Percentiles rank a stretch among this genome's conserved stretches.
phyloP scores from a whole-genome alignment of 2,329 filamentous ascomycete genomes.

The Tolypocladium amazonense region DNA sequence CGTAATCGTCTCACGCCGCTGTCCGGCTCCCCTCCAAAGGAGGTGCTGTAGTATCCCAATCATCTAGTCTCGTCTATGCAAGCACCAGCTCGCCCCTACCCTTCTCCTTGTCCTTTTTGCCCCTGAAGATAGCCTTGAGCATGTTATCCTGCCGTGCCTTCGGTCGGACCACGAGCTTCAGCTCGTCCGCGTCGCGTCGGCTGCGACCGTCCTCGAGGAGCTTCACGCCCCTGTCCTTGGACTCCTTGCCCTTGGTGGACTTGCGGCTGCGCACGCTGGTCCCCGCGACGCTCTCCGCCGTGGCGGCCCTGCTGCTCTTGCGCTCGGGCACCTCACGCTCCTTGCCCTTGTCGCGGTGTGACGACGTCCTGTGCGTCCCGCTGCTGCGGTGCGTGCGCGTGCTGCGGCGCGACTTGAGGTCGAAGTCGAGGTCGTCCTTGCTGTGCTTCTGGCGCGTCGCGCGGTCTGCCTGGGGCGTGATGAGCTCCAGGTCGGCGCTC shows the following conservation, averaged over 20 bases:
- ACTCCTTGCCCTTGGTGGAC: slow-evolving; percentile 19
- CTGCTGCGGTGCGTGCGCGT: slow-evolving; percentile 18
- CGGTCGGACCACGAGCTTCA: slow-evolving; percentile 31
- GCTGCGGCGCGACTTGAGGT: slow-evolving; percentile 25
- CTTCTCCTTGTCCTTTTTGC: slow-evolving; percentile 38
- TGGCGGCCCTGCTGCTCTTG: slow-evolving; percentile 6
- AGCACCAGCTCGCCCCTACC: slow-evolving; percentile 19
- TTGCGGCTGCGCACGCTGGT: slow-evolving; percentile 26
- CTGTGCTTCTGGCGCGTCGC: slow-evolving; percentile 25
- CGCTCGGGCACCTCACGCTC: neutral
- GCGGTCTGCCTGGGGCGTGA: slow-evolving; percentile 43
- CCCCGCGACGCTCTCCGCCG: slow-evolving; percentile 8
- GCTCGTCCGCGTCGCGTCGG: slow-evolving; percentile 22
- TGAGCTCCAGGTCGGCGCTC: slow-evolving; percentile 43
- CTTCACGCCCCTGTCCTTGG: slow-evolving; percentile 13
- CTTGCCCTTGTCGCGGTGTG: slow-evolving; percentile 11
- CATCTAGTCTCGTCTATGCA: slow-evolving; percentile 8
- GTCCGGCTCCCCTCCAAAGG: neutral
- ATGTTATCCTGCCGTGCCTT: slow-evolving; percentile 40
- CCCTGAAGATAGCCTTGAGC: slow-evolving; percentile 49
- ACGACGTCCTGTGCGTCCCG: slow-evolving; percentile 8
- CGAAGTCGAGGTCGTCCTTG: slow-evolving; percentile 24
- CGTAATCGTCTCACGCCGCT: neutral
- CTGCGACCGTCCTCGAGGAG: slow-evolving; percentile 25
- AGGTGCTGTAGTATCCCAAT: neutral